Conservation (phyloP, 148 eudicot species). For the Rhododendron mucronatum region DNA sequence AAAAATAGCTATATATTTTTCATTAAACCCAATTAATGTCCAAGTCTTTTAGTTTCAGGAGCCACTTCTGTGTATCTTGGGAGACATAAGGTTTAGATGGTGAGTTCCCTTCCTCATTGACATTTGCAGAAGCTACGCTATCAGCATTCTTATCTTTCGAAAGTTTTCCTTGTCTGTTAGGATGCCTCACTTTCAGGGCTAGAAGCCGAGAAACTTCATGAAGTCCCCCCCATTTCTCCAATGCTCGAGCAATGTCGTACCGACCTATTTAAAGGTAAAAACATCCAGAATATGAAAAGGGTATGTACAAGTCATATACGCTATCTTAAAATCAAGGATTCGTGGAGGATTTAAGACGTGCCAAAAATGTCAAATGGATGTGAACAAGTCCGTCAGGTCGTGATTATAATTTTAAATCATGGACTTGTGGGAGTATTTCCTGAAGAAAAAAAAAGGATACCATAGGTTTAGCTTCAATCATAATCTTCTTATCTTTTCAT, state of each 20-base stretch:
- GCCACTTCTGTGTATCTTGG: slow-evolving; percentile 73
- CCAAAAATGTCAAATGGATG: neutral
- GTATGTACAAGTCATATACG: neutral
- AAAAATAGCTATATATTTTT: slow-evolving; percentile 6
- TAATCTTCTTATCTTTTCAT: neutral
- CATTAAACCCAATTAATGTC: slow-evolving; percentile 73
- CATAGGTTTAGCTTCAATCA: neutral
- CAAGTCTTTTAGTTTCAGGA: slow-evolving; percentile 59
- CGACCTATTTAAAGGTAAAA: slow-evolving; percentile 51
- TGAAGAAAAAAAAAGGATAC: neutral
- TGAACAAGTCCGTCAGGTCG: neutral
- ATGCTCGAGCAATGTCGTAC: slow-evolving; percentile 89
- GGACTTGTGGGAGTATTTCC: neutral
- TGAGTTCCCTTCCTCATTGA: slow-evolving; percentile 31
- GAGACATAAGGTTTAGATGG: slow-evolving; percentile 41
- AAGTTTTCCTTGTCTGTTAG: slow-evolving; percentile 54
- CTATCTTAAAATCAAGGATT: neutral
- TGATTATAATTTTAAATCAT: neutral
- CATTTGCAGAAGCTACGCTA: slow-evolving; percentile 15
- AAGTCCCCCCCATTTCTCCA: slow-evolving; percentile 98
- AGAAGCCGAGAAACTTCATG: slow-evolving; percentile 97
- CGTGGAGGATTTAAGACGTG: neutral
- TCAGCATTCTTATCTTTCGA: slow-evolving; percentile 45
- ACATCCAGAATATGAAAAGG: neutral
- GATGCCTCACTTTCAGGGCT: slow-evolving; percentile 74